A percentile compares a stretch with the other conserved stretches of the same genome.
Conservation (phyloP, 2,329 filamentous ascomycete species). For the Neofusicoccum laricinum region DNA sequence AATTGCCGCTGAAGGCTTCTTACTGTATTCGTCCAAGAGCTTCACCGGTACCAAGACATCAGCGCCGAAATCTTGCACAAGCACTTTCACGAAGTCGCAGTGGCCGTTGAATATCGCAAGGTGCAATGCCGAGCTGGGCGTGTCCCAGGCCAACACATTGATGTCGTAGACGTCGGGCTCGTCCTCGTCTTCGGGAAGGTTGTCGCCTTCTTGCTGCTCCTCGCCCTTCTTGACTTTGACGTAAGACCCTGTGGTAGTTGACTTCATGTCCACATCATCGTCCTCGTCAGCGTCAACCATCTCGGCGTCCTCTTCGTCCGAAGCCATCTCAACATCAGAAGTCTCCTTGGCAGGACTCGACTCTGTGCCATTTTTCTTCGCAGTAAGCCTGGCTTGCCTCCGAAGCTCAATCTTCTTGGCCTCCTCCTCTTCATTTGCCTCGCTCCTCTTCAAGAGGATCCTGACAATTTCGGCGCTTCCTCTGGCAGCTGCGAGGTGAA, state of each 20-base stretch:
- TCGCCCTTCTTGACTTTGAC: conserved; percentile 60
- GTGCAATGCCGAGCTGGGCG: conserved; percentile 70
- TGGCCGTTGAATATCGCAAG: conserved; percentile 75
- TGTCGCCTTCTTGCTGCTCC: conserved; percentile 39
- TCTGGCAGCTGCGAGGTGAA: conserved; percentile 75
- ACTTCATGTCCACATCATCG: conserved; percentile 31
- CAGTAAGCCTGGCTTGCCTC: conserved; percentile 36
- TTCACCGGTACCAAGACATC: conserved; percentile 76
- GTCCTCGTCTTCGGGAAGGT: conserved; percentile 53
- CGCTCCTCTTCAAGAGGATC: conserved; percentile 70
- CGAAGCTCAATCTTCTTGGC: conserved; percentile 54
- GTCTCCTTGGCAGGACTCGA: neutral
- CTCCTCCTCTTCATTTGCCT: conserved; percentile 68
- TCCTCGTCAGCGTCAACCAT: conserved; percentile 51
- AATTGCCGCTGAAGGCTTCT: conserved; percentile 57
- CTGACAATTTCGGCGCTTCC: conserved; percentile 68
- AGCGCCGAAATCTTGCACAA: conserved; percentile 71
- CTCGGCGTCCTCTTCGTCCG: conserved; percentile 43
- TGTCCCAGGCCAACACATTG: conserved; percentile 78
- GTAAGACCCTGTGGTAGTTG: conserved; percentile 64
- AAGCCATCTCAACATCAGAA: neutral
- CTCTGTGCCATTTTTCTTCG: conserved; percentile 9
- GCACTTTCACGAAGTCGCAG: conserved; percentile 62
- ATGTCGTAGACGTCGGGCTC: conserved; percentile 79
- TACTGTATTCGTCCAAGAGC: conserved; percentile 49